Evolutionary conservation across 495 filamentous ascomycete genomes (phyloP), one percentile per base, ranked within the genome.

Genomic region (Aspergillus baeticus): DNA sequence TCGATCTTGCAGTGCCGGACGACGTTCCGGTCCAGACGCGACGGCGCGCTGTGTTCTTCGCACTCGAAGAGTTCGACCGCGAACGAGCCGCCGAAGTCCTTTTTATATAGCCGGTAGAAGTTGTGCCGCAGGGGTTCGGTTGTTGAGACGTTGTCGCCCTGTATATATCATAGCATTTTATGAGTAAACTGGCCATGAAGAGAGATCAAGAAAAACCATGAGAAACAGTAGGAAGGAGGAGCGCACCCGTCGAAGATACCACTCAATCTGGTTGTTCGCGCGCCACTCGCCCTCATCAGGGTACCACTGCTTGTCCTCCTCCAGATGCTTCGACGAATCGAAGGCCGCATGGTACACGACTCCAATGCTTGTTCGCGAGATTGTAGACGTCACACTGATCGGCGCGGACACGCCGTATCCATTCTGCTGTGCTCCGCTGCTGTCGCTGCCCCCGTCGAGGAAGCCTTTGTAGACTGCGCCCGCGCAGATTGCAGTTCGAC

Each of bases 401-500:
- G 52, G 52, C 22, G 42, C 33, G 1, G 34, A 14, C 13, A 46
- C 34, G 13, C 42, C 42, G 10, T 37, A 50, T 5, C 47, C 47
- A 34, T 50, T 50, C 20, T 50, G 47, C 18, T 50, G 47, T 3
- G 47, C 17, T 17, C 47, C 31, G 33, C 33, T 23, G 41, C 29
- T 33, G 18, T 55, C 38, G 42, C 39, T 45, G n/a, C 37, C 10
- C 17, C 51, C 38, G 15, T 54, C 51, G 1, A 54, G 41, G 29
- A 54, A 54, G 2, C 51, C 51, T 18, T 54, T 54, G 41, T 44
- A 54, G 11, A 54, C 38, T 8, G 51, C 51, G 6, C 51, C 51
- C 1, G 26, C 26, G 13, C 51, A 54, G 39, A 54, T 54, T 18
- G 51, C 51, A 0, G 51, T 54, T 14, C 51, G 51, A 1, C 46